A percentile compares a stretch with the other conserved stretches of the same genome.
Evolutionary conservation across 2,329 filamentous ascomycete genomes (phyloP).

Genomic region (Elsinoe fawcettii): DNA sequence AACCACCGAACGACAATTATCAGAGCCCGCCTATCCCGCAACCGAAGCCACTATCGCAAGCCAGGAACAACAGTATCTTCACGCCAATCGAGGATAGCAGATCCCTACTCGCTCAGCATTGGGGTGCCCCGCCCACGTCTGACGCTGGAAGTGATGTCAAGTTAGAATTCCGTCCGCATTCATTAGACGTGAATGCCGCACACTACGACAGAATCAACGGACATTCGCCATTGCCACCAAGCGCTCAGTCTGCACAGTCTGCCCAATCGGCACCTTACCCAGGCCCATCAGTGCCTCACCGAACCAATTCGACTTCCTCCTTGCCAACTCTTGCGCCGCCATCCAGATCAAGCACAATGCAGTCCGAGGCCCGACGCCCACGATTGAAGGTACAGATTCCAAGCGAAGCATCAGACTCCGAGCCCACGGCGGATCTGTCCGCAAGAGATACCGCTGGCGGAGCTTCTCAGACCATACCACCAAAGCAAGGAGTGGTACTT

Average conservation of each 20-base stretch:
- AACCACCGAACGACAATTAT: constrained; percentile 45
- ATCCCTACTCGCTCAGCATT: constrained; percentile 79
- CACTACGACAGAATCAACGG: constrained; percentile 40
- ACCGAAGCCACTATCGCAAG: constrained; percentile 53
- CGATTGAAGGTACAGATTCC: constrained; percentile 91
- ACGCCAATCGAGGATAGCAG: constrained; percentile 92
- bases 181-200: constrained; percentile 54
- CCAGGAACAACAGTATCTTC: constrained; percentile 85
- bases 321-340: constrained; percentile 65
- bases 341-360: constrained; percentile 68
- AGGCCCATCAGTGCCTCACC: constrained; percentile 39
- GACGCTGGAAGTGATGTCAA: constrained; percentile 37
- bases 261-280: constrained; percentile 19
- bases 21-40: constrained; percentile 49
- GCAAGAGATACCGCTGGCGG: constrained; percentile 55
- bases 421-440: constrained; percentile 63
- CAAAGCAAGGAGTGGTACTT: constrained; percentile 57
- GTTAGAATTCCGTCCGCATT: constrained; percentile 50
- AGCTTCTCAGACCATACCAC: constrained; percentile 20
- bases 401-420: constrained; percentile 77
- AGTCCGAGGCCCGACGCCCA: constrained; percentile 62
- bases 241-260: neutral
- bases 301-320: constrained; percentile 51
- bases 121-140: constrained; percentile 48
- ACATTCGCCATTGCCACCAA: constrained; percentile 49